These are phyloP conservation scores for Mycena rebaudengoi DNA, from an alignment of 768 basidiomycete genomes.

Conservation along the genomic window DNA sequence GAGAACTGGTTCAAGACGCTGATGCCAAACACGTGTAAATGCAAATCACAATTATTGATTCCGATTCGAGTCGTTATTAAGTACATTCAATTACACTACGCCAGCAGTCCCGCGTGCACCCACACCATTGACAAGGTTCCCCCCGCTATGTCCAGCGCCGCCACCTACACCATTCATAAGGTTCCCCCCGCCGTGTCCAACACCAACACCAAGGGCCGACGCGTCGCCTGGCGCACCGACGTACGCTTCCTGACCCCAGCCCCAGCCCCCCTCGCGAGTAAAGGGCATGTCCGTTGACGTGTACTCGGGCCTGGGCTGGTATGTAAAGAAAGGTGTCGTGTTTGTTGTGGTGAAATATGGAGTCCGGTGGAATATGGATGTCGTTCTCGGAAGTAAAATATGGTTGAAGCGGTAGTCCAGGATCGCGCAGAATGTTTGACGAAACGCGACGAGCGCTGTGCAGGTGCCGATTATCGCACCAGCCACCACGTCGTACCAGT, in stretches of 20 bases:
- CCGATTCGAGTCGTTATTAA: neutral
- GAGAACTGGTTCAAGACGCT: neutral
- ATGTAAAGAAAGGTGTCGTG: slow-evolving; percentile 43
- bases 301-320: slow-evolving; percentile 39
- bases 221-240: slow-evolving; percentile 56
- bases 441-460: slow-evolving; percentile 60
- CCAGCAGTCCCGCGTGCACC: neutral
- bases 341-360: slow-evolving; percentile 35
- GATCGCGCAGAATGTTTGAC: slow-evolving; percentile 63
- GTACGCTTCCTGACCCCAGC: slow-evolving; percentile 43
- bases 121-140: neutral
- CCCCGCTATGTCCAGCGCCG: slow-evolving; percentile 3
- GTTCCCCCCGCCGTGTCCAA: neutral
- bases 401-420: slow-evolving; percentile 68
- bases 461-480: slow-evolving; percentile 59
- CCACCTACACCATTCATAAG: neutral
- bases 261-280: slow-evolving; percentile 57
- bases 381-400: slow-evolving; percentile 59
- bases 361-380: slow-evolving; percentile 50
- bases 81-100: neutral
- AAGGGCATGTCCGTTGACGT: slow-evolving; percentile 46
- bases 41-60: neutral
- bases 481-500: slow-evolving; percentile 66
- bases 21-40: neutral
- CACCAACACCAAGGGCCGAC: slow-evolving; percentile 33